phyloP scores from a whole-genome alignment of 129 eudicot species.

The Calendula officinalis region DNA sequence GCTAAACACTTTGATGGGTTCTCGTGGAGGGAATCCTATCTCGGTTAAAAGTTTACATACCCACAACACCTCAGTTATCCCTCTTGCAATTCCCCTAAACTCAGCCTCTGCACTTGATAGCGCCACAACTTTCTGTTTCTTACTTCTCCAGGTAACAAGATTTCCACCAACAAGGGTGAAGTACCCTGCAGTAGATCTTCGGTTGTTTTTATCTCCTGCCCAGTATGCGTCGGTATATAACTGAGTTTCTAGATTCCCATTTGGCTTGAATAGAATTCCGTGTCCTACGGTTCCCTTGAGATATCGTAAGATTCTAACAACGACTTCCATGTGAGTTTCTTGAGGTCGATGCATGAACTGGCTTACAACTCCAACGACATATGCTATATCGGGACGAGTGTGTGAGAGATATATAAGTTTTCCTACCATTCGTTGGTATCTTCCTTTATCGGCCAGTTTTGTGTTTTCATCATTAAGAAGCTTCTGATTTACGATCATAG shows the following conservation, averaged over 20 bases:
- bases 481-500: neutral
- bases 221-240: neutral
- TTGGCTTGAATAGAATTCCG: too few relatives aligned
- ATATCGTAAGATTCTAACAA: neutral
- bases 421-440: neutral
- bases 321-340: neutral
- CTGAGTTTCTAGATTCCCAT: neutral
- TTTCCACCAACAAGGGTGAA: neutral
- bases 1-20: too few relatives aligned
- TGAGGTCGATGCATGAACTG: neutral
- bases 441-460: neutral
- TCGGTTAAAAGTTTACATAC: too few relatives aligned
- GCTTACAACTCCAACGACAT: neutral
- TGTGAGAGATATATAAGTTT: too few relatives aligned
- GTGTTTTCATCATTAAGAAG: neutral
- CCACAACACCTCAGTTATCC: too few relatives aligned
- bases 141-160: neutral
- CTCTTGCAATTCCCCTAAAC: too few relatives aligned
- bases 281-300: neutral
- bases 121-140: neutral
- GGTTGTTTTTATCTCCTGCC: neutral
- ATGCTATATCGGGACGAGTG: neutral
- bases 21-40: too few relatives aligned
- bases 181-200: too few relatives aligned
- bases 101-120: neutral